Conservation (phyloP, 1,284 basidiomycete species). For the Ustilago tritici region DNA sequence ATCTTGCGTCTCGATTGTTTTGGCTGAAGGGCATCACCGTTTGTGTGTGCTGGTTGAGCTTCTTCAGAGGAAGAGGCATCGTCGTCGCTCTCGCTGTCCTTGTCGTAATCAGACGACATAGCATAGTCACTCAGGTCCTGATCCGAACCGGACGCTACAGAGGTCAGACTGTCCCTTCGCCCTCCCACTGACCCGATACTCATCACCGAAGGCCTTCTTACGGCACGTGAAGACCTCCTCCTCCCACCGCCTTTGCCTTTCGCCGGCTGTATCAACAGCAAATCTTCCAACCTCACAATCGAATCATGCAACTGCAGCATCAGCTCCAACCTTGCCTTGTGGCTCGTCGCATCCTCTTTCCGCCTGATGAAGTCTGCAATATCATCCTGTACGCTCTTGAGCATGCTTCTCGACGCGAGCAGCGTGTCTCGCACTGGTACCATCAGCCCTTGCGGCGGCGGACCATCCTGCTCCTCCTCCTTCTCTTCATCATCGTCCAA, state of each 20-base stretch:
- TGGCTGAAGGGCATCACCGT: neutral
- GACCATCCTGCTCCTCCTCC: neutral
- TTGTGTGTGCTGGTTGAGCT: neutral
- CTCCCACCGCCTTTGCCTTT: conserved; percentile 4
- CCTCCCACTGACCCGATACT: conserved; percentile 14
- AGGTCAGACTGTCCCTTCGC: conserved; percentile 15
- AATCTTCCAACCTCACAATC: conserved; percentile 81
- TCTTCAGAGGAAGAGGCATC: conserved; percentile 2
- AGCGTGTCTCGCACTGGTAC: conserved; percentile 45
- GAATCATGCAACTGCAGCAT: conserved; percentile 90
- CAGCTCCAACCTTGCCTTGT: conserved; percentile 81
- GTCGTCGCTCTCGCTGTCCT: conserved; percentile 28
- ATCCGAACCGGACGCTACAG: conserved; percentile 19
- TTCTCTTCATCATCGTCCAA: neutral
- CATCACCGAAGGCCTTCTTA: conserved; percentile 24
- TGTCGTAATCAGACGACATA: conserved; percentile 30
- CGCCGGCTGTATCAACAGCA: conserved; percentile 75
- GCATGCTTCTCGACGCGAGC: conserved; percentile 68
- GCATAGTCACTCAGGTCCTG: neutral
- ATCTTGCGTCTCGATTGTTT: conserved; percentile 21
- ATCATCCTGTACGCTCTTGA: conserved; percentile 81
- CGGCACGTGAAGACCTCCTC: conserved; percentile 15
- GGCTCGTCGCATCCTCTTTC: conserved; percentile 78
- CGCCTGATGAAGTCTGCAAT: conserved; percentile 80
- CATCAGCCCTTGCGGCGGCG: conserved; percentile 24